Evolutionary conservation across 1,284 basidiomycete genomes (phyloP), one percentile per base, ranked within the genome.

Genomic region (Malassezia psittaci): DNA sequence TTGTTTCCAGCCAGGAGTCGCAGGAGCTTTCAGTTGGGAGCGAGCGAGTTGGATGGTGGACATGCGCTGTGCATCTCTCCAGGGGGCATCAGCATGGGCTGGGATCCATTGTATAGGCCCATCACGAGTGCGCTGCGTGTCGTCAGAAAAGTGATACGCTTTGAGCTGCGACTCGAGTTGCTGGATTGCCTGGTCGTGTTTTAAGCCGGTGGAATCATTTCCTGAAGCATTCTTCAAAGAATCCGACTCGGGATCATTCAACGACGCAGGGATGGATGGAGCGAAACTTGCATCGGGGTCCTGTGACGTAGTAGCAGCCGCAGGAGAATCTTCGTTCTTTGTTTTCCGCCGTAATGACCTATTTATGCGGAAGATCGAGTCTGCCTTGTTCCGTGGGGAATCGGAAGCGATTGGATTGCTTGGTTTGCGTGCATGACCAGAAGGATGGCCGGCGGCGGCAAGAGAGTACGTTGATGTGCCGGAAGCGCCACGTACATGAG

Each of bases 41-140:
- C 16, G 16, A 4, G 39, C 34, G 1, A 47, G 46, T 18, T 21
- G 6, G 12, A 24, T 18, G 12, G 48, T 47, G 15, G 54, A 56
- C 16, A 51, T 33, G 35, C 54, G 54, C 38, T 51, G 54, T 10
- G 54, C 54, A 24, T 56, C 54, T 34, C 19, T 39, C 54, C 54
- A 56, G 9, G 48, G 41, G 19, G 54, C n/a, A 29, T 35, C 19
- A 1, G 47, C 50, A 33, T 56, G 42, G 19, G 39, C 19, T 5
- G 54, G 54, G 34, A 56, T 56, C 54, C 54, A 56, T 32, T 56
- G 54, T 36, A 56, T 44, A n/a, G 54, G 54, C 3, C 54, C 54
- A 21, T 55, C 53, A 29, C 32, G 41, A 37, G 48, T 16, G n/a
- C 35, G 37, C 9, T 32, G 24, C 19, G 36, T 15, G n/a, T 38